A percentile compares a stretch with the other conserved stretches of the same genome.
Evolutionary conservation across 2,329 filamentous ascomycete genomes (phyloP).

Genomic region (Amauroascus niger): DNA sequence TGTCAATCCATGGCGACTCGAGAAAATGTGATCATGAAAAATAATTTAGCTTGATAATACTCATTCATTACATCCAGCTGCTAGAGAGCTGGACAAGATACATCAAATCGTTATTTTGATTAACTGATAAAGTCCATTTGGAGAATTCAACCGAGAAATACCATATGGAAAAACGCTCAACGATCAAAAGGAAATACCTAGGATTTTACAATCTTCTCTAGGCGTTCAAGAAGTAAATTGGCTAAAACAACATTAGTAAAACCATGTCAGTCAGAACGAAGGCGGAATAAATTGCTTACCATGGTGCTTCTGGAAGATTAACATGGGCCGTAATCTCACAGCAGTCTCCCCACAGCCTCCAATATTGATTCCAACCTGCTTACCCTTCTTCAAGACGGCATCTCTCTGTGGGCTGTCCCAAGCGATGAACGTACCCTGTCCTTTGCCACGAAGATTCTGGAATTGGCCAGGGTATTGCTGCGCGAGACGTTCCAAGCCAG

Average conservation of each 20-base stretch:
- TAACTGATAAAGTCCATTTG: background rate
- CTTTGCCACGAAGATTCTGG: slow-evolving; percentile 74
- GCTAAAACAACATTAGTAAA: slow-evolving; percentile 30
- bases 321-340: slow-evolving; percentile 75
- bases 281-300: slow-evolving; percentile 35
- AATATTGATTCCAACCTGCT: slow-evolving; percentile 74
- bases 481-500: slow-evolving; percentile 57
- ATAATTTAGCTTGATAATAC: background rate
- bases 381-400: slow-evolving; percentile 67
- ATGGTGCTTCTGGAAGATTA: slow-evolving; percentile 86
- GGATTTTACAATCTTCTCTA: slow-evolving; percentile 62
- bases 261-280: background rate
- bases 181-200: slow-evolving; percentile 18
- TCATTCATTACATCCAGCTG: background rate
- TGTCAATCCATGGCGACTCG: no score
- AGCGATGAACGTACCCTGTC: slow-evolving; percentile 83
- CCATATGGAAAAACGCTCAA: background rate
- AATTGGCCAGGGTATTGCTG: slow-evolving; percentile 66
- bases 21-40: background rate
- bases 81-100: background rate
- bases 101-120: background rate
- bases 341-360: slow-evolving; percentile 68
- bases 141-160: background rate
- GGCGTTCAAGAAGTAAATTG: slow-evolving; percentile 66
- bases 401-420: slow-evolving; percentile 78